Evolutionary conservation across 2,329 filamentous ascomycete species (phyloP), one percentile per base, ranked within the genome.

Genomic region (Lasiodiplodia theobromae): DNA sequence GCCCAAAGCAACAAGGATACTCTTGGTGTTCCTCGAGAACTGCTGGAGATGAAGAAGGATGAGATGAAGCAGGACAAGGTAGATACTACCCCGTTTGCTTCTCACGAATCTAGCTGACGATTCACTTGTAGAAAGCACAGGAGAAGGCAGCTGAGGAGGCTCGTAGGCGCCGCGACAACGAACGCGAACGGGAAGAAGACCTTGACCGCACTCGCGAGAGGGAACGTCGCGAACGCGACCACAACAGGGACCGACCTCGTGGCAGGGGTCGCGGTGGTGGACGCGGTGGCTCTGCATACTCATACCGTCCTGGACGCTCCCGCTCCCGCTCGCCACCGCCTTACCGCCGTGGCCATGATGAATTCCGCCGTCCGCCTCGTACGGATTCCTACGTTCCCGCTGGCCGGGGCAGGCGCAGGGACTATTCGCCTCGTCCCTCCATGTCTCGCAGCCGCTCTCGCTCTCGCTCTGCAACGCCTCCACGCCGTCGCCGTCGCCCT

Each of bases 51-150:
- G 0, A 99, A 99, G 85, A 99, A 98, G 82, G 83, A 92, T 54
- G 96, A 99, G 80, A 84, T 99, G 58, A 93, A 96, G 71, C 93
- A 97, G 80, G 94, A 97, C 81, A 97, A 97, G 90, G 95, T 96
- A 79, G 40, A 77, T 40, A 12, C 10, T 49, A 23, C 23, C 51
- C 14, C 11, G n/a, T 25, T n/a, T n/a, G 14, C 14, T 8, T 18
- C 23, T 54, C 40, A n/a, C 28, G 31, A 28, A 49, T 16, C 47
- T 25, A 52, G 69, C 77, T 79, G 74, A 74, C 44, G n/a, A 3
- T 21, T 38, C 8, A 37, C 14, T 49, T 52, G 56, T 72, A 94
- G 93, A 88, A 93, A 64, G 91, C 96, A 76, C 91, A 93, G 44
- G 93, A 96, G 73, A 92, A 90, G 78, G 91, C 90, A 53, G 92